Percentiles rank a stretch among this genome's conserved stretches.
phyloP scores from a whole-genome alignment of 768 basidiomycete species.

The Agrocybe pediades region DNA sequence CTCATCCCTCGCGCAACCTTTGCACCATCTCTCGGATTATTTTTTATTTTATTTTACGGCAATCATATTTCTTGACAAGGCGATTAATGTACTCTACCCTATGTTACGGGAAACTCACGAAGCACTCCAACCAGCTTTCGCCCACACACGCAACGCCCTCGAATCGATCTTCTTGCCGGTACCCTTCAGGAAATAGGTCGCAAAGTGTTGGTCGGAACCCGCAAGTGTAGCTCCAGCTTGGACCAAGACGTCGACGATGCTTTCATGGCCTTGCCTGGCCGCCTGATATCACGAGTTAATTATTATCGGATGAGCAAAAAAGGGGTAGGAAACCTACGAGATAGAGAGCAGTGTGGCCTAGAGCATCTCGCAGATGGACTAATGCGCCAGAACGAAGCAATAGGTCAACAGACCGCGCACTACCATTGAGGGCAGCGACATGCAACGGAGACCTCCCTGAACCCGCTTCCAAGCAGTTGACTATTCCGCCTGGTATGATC shows the following conservation, averaged over 20 bases:
- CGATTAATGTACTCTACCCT: too few species aligned
- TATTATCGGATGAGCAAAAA: not conserved
- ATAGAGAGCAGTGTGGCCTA: slow-evolving; percentile 85
- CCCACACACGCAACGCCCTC: slow-evolving; percentile 52
- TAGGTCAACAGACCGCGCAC: slow-evolving; percentile 39
- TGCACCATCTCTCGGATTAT: too few species aligned
- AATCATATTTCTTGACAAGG: not conserved
- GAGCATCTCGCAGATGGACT: slow-evolving; percentile 76
- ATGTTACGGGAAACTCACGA: not conserved
- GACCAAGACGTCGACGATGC: slow-evolving; percentile 63
- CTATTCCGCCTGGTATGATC: slow-evolving; percentile 65
- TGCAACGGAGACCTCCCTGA: slow-evolving; percentile 80
- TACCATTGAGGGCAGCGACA: slow-evolving; percentile 73
- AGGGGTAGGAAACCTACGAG: slow-evolving; percentile 50
- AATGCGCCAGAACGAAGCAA: slow-evolving; percentile 76
- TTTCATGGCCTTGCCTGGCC: slow-evolving; percentile 67
- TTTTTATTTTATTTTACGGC: not conserved
- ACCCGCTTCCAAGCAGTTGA: slow-evolving; percentile 70
- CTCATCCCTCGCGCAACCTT: too few species aligned
- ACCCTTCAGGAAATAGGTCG: slow-evolving; percentile 42
- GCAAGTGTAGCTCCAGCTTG: slow-evolving; percentile 77
- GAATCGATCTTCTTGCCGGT: slow-evolving; percentile 43
- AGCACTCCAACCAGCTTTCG: slow-evolving; percentile 46
- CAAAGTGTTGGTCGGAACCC: slow-evolving; percentile 67
- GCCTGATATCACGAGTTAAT: slow-evolving; percentile 46